Conservation (phyloP, 2,329 filamentous ascomycete species). For the Chrysoporthe cubensis region DNA sequence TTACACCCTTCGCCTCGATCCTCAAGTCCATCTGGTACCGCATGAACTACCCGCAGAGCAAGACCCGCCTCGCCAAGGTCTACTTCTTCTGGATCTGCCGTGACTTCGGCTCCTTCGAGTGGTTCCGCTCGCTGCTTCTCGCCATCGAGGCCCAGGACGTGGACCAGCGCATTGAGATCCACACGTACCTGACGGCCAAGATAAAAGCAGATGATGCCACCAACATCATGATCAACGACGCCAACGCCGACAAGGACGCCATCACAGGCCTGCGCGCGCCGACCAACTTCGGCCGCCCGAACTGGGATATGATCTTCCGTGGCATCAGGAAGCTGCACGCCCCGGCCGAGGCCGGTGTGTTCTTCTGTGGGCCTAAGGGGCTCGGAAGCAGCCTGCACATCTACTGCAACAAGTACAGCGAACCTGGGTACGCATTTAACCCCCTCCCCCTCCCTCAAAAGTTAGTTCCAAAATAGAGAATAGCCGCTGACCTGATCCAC, state of each 20-base stretch:
- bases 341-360: conserved; percentile 74
- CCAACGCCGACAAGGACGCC: conserved; percentile 80
- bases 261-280: conserved; percentile 82
- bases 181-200: conserved; percentile 85
- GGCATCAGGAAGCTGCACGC: conserved; percentile 78
- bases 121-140: conserved; percentile 82
- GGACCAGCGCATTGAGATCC: conserved; percentile 84
- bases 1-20: conserved; percentile 85
- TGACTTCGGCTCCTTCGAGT: conserved; percentile 87
- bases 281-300: conserved; percentile 84
- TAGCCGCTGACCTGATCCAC: conserved; percentile 33
- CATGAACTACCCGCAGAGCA: conserved; percentile 84
- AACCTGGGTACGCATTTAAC: conserved; percentile 67
- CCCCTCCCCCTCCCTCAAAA: neutral
- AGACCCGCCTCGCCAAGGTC: conserved; percentile 79
- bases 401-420: conserved; percentile 87
- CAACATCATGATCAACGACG: conserved; percentile 93
- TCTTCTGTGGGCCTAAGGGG: conserved; percentile 85
- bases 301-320: conserved; percentile 90
- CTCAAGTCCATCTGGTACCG: conserved; percentile 93
- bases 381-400: conserved; percentile 77
- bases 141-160: conserved; percentile 87
- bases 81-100: conserved; percentile 95
- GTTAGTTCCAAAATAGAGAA: neutral
- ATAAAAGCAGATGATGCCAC: conserved; percentile 85